Conservation (phyloP, 345 rosid species). For the Luvunga scandens region DNA sequence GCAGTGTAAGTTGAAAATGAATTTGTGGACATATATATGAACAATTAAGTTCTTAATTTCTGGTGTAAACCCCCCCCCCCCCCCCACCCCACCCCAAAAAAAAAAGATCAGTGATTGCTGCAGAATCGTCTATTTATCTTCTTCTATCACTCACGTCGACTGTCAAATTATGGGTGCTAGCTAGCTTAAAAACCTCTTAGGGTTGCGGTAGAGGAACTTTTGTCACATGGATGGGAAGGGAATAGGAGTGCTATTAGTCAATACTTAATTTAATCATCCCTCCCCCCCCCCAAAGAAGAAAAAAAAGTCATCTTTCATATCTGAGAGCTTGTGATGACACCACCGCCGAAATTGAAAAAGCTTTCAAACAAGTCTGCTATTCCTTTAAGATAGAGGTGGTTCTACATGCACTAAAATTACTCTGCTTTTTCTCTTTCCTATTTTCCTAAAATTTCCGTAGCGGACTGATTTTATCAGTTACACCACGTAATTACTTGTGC, state of each 20-base stretch:
- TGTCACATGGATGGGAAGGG: background rate
- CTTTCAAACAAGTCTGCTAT: background rate
- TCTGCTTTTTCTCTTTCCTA: too few species aligned
- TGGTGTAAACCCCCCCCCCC: too few species aligned
- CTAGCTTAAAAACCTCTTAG: background rate
- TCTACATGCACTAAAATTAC: background rate
- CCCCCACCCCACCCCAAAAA: too few species aligned
- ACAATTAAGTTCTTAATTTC: too few species aligned
- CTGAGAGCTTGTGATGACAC: background rate
- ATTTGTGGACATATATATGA: too few species aligned
- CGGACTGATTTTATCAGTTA: background rate
- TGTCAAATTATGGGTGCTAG: background rate
- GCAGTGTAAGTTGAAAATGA: too few species aligned
- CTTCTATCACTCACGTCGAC: background rate
- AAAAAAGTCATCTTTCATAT: background rate
- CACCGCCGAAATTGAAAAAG: background rate
- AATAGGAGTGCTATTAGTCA: background rate
- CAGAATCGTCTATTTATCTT: background rate
- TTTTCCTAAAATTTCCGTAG: background rate
- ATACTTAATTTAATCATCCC: background rate
- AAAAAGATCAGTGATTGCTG: background rate
- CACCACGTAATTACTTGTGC: background rate
- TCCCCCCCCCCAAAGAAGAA: too few species aligned
- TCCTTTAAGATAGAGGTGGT: background rate
- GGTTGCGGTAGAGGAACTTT: background rate